A percentile compares a stretch with the other conserved stretches of the same genome.
Conservation (phyloP, 495 filamentous ascomycete species). For the Neurospora sp. region DNA sequence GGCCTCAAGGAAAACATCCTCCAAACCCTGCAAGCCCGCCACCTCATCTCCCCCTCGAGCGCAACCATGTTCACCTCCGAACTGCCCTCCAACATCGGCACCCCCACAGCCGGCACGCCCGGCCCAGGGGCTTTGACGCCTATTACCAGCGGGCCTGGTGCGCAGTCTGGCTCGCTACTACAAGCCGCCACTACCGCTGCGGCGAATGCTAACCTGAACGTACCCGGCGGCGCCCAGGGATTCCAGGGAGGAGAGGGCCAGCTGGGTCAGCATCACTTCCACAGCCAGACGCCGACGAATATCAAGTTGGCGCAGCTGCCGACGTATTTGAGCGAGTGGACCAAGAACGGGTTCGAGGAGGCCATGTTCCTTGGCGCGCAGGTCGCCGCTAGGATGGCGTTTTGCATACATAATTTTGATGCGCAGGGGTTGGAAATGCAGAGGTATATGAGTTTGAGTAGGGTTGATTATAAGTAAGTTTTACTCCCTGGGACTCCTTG, state of each 20-base stretch:
- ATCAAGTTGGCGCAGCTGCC: slow-evolving; percentile 72
- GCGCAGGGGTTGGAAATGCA: slow-evolving; percentile 28
- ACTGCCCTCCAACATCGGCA: slow-evolving; percentile 81
- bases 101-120: slow-evolving; percentile 61
- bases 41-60: slow-evolving; percentile 78
- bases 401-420: slow-evolving; percentile 42
- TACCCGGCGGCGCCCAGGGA: slow-evolving; percentile 17
- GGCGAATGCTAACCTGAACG: slow-evolving; percentile 34
- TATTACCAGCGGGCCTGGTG: slow-evolving; percentile 47
- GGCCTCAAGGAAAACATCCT: slow-evolving; percentile 83
- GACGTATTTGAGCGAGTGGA: slow-evolving; percentile 90
- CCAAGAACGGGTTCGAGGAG: slow-evolving; percentile 70
- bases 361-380: slow-evolving; percentile 73
- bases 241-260: slow-evolving; percentile 8
- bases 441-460: slow-evolving; percentile 30
- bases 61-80: slow-evolving; percentile 96
- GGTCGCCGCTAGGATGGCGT: slow-evolving; percentile 65
- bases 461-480: slow-evolving; percentile 34
- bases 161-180: slow-evolving; percentile 69
- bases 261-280: slow-evolving; percentile 50
- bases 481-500: too few species aligned
- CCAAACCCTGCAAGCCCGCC: slow-evolving; percentile 65
- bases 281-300: slow-evolving; percentile 79
- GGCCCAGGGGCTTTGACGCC: slow-evolving; percentile 61
- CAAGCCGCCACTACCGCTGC: slow-evolving; percentile 77